Conservation (phyloP, 257 asterid genomes). For the Rhazya stricta region DNA sequence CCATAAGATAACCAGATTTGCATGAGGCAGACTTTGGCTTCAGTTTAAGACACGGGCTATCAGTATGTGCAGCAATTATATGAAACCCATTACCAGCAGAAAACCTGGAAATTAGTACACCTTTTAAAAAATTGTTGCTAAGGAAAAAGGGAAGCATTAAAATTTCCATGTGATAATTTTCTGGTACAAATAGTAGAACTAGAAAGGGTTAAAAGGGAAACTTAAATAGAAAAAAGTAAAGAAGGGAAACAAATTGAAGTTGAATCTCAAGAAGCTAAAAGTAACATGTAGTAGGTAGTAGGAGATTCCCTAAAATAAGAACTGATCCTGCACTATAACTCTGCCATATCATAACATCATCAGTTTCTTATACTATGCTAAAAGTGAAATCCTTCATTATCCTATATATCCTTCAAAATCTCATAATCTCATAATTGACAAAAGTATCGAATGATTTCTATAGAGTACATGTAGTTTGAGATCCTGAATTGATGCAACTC, state of each 20-base stretch:
- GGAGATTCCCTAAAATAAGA: background rate
- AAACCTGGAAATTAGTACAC: conserved; percentile 64
- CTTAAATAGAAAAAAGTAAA: background rate
- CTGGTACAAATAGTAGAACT: background rate
- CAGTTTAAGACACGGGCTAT: conserved; percentile 96
- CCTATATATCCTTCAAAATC: background rate
- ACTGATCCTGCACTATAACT: background rate
- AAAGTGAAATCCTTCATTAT: background rate
- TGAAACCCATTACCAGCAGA: conserved; percentile 82
- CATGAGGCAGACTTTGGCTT: conserved; percentile 89
- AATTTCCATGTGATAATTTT: background rate
- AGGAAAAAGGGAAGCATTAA: background rate
- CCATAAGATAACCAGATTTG: conserved; percentile 90
- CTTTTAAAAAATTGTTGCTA: conserved; percentile 20
- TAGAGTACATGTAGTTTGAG: background rate
- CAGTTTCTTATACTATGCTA: background rate
- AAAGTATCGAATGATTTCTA: background rate
- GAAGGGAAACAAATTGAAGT: conserved; percentile 4
- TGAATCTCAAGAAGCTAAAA: background rate
- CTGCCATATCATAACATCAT: conserved; percentile 3
- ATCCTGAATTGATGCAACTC: conserved; percentile 28
- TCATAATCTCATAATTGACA: background rate
- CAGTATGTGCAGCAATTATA: conserved; percentile 95
- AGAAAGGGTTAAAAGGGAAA: background rate
- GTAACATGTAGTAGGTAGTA: background rate